These are phyloP conservation scores for Monascus ruber DNA, from an alignment of 2,329 filamentous ascomycete species.

Conservation along the genomic window DNA sequence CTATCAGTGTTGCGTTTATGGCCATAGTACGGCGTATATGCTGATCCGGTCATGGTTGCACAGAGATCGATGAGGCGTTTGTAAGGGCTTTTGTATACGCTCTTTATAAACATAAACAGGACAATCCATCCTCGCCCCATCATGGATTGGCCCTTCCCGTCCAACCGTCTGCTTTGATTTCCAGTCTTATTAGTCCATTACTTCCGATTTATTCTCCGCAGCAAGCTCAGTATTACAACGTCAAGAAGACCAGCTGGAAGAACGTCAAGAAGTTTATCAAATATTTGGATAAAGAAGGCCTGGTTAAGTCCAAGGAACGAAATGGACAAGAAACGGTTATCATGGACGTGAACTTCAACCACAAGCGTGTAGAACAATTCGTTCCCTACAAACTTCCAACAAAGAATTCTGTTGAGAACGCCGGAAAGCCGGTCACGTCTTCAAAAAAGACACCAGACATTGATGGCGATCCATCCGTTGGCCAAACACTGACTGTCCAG, in stretches of 20 bases:
- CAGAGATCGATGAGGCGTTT: slow-evolving; percentile 57
- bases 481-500: slow-evolving; percentile 36
- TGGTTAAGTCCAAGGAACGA: slow-evolving; percentile 55
- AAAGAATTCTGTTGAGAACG: slow-evolving; percentile 39
- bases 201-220: slow-evolving; percentile 48
- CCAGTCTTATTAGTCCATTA: slow-evolving; percentile 54
- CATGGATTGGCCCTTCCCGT: slow-evolving; percentile 52
- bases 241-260: slow-evolving; percentile 62
- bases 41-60: slow-evolving; percentile 1
- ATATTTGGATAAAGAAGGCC: slow-evolving; percentile 49
- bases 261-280: slow-evolving; percentile 61
- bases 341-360: slow-evolving; percentile 53
- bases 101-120: slow-evolving; percentile 47
- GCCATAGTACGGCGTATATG: slow-evolving; percentile 2
- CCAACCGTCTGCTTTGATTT: slow-evolving; percentile 52
- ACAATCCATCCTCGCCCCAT: slow-evolving; percentile 40
- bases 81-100: slow-evolving; percentile 53
- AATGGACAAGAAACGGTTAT: slow-evolving; percentile 54
- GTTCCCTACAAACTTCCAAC: slow-evolving; percentile 52
- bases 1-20: background rate
- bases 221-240: slow-evolving; percentile 48
- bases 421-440: slow-evolving; percentile 20
- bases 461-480: slow-evolving; percentile 30
- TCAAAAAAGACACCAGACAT: slow-evolving; percentile 14
- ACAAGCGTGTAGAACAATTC: slow-evolving; percentile 44